Evolutionary conservation across 495 filamentous ascomycete species (phyloP).

Genomic region (Glonium stellatum): DNA sequence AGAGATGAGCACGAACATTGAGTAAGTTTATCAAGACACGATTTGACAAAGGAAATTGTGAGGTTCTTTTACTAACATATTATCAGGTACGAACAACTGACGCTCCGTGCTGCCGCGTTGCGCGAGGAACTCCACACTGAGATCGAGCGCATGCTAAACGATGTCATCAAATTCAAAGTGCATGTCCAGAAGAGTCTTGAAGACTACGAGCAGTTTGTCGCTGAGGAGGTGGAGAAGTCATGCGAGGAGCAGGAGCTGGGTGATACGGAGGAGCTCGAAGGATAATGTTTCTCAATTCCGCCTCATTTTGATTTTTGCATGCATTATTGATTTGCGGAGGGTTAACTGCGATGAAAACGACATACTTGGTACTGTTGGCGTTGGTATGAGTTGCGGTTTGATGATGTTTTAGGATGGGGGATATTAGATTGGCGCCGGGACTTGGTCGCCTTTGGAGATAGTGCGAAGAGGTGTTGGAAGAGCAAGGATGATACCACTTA

Average conservation of each 20-base stretch:
- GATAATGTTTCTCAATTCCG: background rate
- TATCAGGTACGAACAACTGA: constrained; percentile 78
- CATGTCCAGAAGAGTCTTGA: constrained; percentile 88
- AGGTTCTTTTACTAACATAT: background rate
- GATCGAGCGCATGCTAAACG: constrained; percentile 91
- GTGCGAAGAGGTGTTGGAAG: no score
- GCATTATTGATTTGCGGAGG: background rate
- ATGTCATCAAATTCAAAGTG: constrained; percentile 97
- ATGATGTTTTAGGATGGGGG: no score
- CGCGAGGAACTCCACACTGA: constrained; percentile 93
- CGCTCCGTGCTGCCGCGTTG: constrained; percentile 69
- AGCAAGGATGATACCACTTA: no score
- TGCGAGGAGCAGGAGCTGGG: constrained; percentile 34
- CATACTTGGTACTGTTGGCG: no score
- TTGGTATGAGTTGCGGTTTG: no score
- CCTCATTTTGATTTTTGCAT: background rate
- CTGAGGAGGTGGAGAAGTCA: constrained; percentile 84
- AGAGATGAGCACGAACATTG: constrained; percentile 94
- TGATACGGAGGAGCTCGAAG: constrained; percentile 20
- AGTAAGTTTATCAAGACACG: constrained; percentile 48
- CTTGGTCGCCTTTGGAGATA: no score
- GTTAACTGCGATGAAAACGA: no score
- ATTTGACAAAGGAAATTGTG: background rate
- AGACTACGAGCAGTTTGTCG: constrained; percentile 86
- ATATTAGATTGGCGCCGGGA: no score